These are phyloP conservation scores for Rubus idaeus DNA, from an alignment of 306 rosid genomes.

Conservation along the genomic window DNA sequence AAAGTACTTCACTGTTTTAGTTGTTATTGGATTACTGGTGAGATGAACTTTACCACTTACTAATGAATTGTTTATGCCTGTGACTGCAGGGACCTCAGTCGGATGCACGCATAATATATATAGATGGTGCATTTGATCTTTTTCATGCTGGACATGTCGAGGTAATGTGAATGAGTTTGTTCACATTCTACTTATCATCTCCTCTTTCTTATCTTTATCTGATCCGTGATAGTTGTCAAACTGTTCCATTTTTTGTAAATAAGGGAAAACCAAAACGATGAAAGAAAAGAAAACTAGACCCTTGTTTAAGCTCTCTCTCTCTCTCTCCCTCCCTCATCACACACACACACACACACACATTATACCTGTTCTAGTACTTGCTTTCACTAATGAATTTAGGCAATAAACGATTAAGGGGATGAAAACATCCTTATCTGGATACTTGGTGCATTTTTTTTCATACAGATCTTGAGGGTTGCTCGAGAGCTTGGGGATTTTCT, in stretches of 20 bases:
- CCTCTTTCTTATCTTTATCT: neutral
- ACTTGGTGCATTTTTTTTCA: conserved; percentile 16
- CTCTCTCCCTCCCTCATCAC: too few relatives aligned
- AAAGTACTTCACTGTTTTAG: conserved; percentile 20
- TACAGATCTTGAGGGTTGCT: conserved; percentile 86
- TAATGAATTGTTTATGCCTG: neutral
- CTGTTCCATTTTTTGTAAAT: neutral
- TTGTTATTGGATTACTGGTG: neutral
- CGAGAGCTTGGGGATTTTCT: conserved; percentile 90
- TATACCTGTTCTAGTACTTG: neutral
- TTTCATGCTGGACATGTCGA: conserved; percentile 68
- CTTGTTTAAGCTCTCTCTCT: neutral
- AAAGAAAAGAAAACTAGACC: neutral
- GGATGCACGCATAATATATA: conserved; percentile 55
- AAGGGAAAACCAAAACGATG: neutral
- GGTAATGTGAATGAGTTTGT: conserved; percentile 31
- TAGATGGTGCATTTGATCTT: conserved; percentile 64
- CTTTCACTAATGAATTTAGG: neutral
- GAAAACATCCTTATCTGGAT: neutral
- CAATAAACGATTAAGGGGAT: neutral
- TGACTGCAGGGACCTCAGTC: conserved; percentile 52
- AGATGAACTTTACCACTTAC: neutral
- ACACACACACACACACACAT: neutral
- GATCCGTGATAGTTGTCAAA: neutral
- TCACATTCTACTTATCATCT: neutral